Conservation (phyloP, 495 filamentous ascomycete species). For the Hyaloscypha finlandica region DNA sequence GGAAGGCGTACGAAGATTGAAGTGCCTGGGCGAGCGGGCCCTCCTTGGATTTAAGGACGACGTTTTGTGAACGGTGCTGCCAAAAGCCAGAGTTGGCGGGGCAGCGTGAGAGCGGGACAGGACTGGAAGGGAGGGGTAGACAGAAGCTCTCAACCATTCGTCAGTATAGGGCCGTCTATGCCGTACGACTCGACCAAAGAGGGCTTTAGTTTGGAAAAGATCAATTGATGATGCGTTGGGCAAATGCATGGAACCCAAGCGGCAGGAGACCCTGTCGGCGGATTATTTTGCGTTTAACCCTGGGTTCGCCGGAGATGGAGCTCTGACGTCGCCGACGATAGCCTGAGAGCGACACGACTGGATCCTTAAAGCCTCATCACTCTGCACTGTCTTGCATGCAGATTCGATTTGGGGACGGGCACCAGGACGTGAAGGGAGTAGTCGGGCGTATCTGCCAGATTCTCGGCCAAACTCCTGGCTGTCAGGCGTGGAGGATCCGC, state of each 20-base stretch:
- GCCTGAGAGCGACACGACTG: neutral
- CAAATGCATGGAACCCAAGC: constrained; percentile 8
- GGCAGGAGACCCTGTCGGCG: constrained; percentile 1
- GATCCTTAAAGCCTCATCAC: neutral
- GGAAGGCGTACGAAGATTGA: constrained; percentile 15
- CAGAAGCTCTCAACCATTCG: constrained; percentile 15
- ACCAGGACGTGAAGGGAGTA: neutral
- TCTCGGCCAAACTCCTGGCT: constrained; percentile 16
- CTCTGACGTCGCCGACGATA: neutral
- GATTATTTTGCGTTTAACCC: neutral
- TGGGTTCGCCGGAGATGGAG: neutral
- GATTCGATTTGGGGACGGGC: neutral
- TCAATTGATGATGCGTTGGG: constrained; percentile 15
- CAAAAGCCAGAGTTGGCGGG: constrained; percentile 33
- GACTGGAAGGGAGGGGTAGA: constrained; percentile 13
- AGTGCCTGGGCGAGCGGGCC: constrained; percentile 27
- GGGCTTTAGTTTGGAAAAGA: neutral
- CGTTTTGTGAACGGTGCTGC: constrained; percentile 25
- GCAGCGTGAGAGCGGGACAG: constrained; percentile 6
- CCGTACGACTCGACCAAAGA: constrained; percentile 14
- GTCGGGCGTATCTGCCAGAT: constrained; percentile 12
- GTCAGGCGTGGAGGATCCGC: constrained; percentile 8
- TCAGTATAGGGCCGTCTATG: constrained; percentile 18
- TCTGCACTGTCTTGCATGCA: neutral
- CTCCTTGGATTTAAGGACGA: constrained; percentile 32